These are phyloP conservation scores for Skeletonema potamos DNA, from an alignment of 108 stramenopile genomes.

Conservation along the genomic window DNA sequence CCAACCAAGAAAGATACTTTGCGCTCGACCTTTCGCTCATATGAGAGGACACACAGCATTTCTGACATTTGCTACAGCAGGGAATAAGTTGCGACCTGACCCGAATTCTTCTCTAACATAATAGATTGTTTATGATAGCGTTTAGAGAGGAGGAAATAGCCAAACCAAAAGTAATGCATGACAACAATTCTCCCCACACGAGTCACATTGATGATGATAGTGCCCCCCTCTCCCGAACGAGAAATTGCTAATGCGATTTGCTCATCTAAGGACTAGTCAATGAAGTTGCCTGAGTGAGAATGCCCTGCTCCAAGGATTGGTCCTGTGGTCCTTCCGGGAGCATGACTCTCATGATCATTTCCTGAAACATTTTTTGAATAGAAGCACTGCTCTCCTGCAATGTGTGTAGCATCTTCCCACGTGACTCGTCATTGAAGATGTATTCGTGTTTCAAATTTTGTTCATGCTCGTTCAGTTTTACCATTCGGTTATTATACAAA, in stretches of 20 bases:
- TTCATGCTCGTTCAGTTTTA: slow-evolving; percentile 38
- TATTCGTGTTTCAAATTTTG: slow-evolving; percentile 37
- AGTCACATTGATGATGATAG: neutral
- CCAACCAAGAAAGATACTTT: slow-evolving; percentile 48
- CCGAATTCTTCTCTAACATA: slow-evolving; percentile 19
- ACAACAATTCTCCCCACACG: neutral
- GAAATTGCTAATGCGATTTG: neutral
- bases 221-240: neutral
- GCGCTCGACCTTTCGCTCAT: slow-evolving; percentile 71
- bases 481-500: slow-evolving; percentile 31
- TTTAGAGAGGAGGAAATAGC: too few species aligned
- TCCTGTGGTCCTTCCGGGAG: neutral
- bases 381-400: slow-evolving; percentile 37
- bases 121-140: slow-evolving; percentile 2
- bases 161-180: neutral
- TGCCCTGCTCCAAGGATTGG: neutral
- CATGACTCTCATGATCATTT: slow-evolving; percentile 37
- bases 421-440: slow-evolving; percentile 33
- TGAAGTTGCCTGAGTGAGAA: slow-evolving; percentile 9
- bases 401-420: slow-evolving; percentile 32
- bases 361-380: slow-evolving; percentile 27
- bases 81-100: slow-evolving; percentile 51
- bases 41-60: slow-evolving; percentile 98
- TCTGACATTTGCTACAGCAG: slow-evolving; percentile 91
- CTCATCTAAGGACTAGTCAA: slow-evolving; percentile 1